These are phyloP conservation scores for Viola odorata DNA, from an alignment of 345 rosid species.

Conservation along the genomic window DNA sequence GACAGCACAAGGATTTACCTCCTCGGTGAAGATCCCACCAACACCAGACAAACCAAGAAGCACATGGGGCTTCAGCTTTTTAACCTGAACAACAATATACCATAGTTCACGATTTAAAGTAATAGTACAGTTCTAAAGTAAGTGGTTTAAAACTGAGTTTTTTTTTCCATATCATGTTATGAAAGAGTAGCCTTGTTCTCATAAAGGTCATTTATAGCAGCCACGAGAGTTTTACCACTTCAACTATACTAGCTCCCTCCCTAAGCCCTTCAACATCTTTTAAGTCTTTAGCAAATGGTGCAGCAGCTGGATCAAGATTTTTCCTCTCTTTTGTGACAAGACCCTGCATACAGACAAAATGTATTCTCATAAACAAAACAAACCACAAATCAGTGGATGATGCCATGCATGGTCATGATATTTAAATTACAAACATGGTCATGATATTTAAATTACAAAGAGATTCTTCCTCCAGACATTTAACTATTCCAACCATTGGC, in stretches of 20 bases:
- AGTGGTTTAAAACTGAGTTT: background rate
- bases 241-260: constrained; percentile 78
- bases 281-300: constrained; percentile 74
- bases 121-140: too few relatives aligned
- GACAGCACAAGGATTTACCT: constrained; percentile 37
- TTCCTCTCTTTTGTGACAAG: constrained; percentile 87
- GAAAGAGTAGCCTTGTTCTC: constrained; percentile 9
- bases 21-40: constrained; percentile 83
- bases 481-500: too few relatives aligned
- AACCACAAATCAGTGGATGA: background rate
- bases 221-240: constrained; percentile 63
- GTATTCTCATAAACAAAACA: background rate
- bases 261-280: constrained; percentile 55
- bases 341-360: constrained; percentile 50
- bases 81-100: constrained; percentile 49
- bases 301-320: constrained; percentile 78
- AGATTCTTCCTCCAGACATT: too few relatives aligned
- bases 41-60: constrained; percentile 99
- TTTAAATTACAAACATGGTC: background rate
- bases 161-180: background rate
- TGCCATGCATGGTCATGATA: constrained; percentile 1
- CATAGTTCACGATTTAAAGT: too few relatives aligned
- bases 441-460: background rate
- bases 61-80: constrained; percentile 78
- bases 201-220: background rate